phyloP scores from a whole-genome alignment of 345 rosid genomes.

The Acer saccharum region DNA sequence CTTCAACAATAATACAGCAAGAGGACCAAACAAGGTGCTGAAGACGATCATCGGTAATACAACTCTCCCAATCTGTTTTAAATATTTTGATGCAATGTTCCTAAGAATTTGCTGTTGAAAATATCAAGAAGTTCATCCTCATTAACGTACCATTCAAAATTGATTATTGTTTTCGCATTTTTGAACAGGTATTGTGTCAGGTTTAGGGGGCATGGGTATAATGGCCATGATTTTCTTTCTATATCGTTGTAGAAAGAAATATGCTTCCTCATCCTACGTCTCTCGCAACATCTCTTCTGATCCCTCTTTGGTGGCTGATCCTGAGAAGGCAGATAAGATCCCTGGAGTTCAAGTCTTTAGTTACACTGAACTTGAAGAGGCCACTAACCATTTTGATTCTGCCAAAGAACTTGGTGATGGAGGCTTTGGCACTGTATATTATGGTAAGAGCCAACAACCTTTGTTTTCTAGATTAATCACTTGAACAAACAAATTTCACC shows the following conservation, averaged over 20 bases:
- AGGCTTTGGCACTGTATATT: conserved; percentile 87
- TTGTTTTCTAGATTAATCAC: neutral
- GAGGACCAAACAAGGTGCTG: too few relatives aligned
- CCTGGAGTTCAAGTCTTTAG: conserved; percentile 58
- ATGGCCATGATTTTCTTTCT: conserved; percentile 8
- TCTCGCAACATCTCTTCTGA: conserved; percentile 43
- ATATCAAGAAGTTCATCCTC: too few relatives aligned
- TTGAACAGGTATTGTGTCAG: conserved; percentile 33
- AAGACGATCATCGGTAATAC: too few relatives aligned
- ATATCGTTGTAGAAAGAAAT: conserved; percentile 29
- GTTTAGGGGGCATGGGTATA: conserved; percentile 14
- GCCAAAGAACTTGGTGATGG: conserved; percentile 85
- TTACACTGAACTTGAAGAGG: conserved; percentile 66
- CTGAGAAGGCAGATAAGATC: conserved; percentile 43
- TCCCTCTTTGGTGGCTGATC: conserved; percentile 43
- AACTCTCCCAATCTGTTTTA: too few relatives aligned
- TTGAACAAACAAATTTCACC: neutral
- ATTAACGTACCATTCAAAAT: too few relatives aligned
- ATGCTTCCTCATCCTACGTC: conserved; percentile 30
- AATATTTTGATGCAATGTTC: too few relatives aligned
- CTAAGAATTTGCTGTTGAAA: too few relatives aligned
- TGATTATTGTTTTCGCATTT: too few relatives aligned
- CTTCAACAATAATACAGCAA: too few relatives aligned
- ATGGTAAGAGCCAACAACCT: conserved; percentile 44
- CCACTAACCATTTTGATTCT: conserved; percentile 72